A percentile compares a stretch with the other conserved stretches of the same genome.
phyloP scores from a whole-genome alignment of 345 rosid species.

The Kandelia obovata region DNA sequence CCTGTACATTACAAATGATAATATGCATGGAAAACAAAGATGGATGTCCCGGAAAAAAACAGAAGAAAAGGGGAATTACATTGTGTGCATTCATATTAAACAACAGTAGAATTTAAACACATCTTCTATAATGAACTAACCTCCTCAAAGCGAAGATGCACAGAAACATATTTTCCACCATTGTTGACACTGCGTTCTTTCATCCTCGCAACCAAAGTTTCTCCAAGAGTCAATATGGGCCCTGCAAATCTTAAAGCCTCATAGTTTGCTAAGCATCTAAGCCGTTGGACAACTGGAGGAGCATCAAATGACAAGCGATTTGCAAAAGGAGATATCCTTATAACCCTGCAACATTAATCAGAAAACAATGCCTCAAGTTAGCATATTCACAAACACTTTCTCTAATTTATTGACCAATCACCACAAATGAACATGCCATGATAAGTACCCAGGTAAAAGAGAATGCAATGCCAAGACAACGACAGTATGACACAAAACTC shows the following conservation, averaged over 20 bases:
- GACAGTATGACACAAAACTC: too few species aligned
- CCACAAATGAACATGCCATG: neutral
- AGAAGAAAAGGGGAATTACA: neutral
- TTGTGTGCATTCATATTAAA: neutral
- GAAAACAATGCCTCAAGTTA: constrained; percentile 13
- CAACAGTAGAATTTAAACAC: neutral
- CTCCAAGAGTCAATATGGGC: constrained; percentile 73
- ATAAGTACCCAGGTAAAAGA: neutral
- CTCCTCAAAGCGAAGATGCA: constrained; percentile 99
- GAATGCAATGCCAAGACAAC: too few species aligned
- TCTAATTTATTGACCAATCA: constrained; percentile 3
- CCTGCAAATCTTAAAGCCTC: constrained; percentile 76
- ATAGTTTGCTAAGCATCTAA: constrained; percentile 92
- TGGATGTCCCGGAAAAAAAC: neutral
- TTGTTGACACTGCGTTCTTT: constrained; percentile 74
- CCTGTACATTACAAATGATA: constrained; percentile 42
- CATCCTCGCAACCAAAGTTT: constrained; percentile 88
- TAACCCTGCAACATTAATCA: constrained; percentile 55
- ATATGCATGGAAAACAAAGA: constrained; percentile 6
- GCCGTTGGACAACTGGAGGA: constrained; percentile 86
- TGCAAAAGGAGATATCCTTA: constrained; percentile 98
- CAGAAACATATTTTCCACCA: constrained; percentile 84
- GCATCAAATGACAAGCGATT: constrained; percentile 95
- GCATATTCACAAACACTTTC: neutral
- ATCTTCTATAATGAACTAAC: constrained; percentile 40